Base-by-base conservation (phyloP, 345 rosid genomes). In the Lepidium aucheri region DNA sequence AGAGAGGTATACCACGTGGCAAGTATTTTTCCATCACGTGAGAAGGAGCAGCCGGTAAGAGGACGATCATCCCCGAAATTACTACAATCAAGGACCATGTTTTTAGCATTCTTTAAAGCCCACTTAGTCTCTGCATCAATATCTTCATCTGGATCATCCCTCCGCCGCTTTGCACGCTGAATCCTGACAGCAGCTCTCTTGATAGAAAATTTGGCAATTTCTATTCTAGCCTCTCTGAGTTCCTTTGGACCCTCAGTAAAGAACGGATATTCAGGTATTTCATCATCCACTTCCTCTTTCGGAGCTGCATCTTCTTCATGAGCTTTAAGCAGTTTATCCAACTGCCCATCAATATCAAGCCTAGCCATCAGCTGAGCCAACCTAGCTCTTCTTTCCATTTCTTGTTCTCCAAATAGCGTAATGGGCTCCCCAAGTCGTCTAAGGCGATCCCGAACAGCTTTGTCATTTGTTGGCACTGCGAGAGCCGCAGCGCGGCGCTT, bases 401-500 rank as follows among this genome's bases (percentile, higher is more conserved):
- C 97, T 55, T 85, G 71, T 72, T 94, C 99, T 68, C 99, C 99
- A 70, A 94, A 94, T 22, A 89, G 82, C 12, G 99, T 94, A 61
- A 94, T 81, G 17, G 99, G 96, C 69, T 91, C 97, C 53, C 90
- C 95, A 9, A 88, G 92, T 32, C 93, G 78, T 32, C 96, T 88
- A 60, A 88, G 97, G 12, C 96, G 93, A 24, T 90, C 82, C 20
- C 97, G 81, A 14, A 88, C 96, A n/a, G 96, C 78, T 80, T 75
- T 84, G 76, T 94, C 99, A 76, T 95, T 95, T 30, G 99, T 89
- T 14, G 99, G 99, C 65, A 95, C 99, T 0, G 96, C 99, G 2
- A 95, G 74, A 43, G 96, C 99, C 73, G 95, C 85, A 45, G 94
- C 96, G 2, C 90, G 89, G 12, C 97, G 81, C 82, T 84, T 95